phyloP scores from a whole-genome alignment of 192 early-diverging fungal species.

The Obelidium mucronatum region DNA sequence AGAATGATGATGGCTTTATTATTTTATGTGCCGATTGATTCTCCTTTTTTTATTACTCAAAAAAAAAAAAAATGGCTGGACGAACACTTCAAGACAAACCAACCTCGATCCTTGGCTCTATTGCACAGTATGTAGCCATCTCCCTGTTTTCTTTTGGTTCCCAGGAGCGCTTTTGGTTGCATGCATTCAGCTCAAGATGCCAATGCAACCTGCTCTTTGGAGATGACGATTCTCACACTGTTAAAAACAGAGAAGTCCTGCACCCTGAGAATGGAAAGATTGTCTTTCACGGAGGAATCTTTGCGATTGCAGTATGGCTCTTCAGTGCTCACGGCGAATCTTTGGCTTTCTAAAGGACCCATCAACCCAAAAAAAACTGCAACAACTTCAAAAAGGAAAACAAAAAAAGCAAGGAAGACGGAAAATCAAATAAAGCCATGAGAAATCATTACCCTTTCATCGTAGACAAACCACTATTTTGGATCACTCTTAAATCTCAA shows the following conservation, averaged over 20 bases:
- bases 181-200: background rate
- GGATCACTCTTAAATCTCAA: too few species aligned
- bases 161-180: background rate
- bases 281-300: conserved; percentile 41
- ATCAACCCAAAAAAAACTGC: background rate
- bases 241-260: conserved; percentile 29
- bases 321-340: conserved; percentile 21
- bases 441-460: too few species aligned
- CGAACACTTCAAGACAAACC: conserved; percentile 11
- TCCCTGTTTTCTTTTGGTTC: background rate
- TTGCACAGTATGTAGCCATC: conserved; percentile 15
- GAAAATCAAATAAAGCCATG: too few species aligned
- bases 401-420: too few species aligned
- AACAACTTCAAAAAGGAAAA: too few species aligned
- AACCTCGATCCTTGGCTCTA: background rate
- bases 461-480: too few species aligned
- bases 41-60: background rate
- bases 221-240: background rate
- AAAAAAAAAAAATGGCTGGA: conserved; percentile 27
- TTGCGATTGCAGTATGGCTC: conserved; percentile 32
- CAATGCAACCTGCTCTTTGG: background rate
- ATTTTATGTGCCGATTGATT: background rate
- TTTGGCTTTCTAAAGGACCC: conserved; percentile 17
- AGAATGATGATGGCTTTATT: background rate
- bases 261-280: conserved; percentile 38